Conservation (phyloP, 2,329 filamentous ascomycete species). For the Arthrobotrys iridis region DNA sequence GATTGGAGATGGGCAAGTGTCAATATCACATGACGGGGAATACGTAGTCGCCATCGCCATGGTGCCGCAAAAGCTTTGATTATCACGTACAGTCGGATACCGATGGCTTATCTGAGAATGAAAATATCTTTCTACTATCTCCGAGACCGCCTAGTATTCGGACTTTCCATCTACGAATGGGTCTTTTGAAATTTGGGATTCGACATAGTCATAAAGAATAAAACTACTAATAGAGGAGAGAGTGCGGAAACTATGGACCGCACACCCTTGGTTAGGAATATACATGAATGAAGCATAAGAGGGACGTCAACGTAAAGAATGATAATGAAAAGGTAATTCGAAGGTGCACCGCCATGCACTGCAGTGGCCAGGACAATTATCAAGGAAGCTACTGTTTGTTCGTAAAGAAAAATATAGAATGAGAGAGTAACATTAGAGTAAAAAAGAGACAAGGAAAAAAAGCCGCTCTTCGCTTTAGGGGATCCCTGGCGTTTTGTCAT, state of each 20-base stretch:
- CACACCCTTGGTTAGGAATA: slow-evolving; percentile 8
- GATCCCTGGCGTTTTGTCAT: slow-evolving; percentile 35
- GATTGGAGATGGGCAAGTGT: slow-evolving; percentile 52
- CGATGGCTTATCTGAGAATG: background rate
- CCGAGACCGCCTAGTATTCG: too few relatives aligned
- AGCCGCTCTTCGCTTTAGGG: slow-evolving; percentile 27
- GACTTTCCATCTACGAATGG: too few relatives aligned
- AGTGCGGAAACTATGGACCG: background rate
- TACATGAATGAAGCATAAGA: slow-evolving; percentile 47
- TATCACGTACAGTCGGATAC: too few relatives aligned
- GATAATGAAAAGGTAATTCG: slow-evolving; percentile 11
- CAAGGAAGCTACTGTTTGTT: slow-evolving; percentile 32
- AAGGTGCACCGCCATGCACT: slow-evolving; percentile 31
- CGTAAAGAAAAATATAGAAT: slow-evolving; percentile 22
- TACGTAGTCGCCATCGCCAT: slow-evolving; percentile 58
- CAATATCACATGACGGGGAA: slow-evolving; percentile 58
- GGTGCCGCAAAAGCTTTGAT: slow-evolving; percentile 39
- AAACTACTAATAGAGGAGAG: slow-evolving; percentile 17
- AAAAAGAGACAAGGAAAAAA: background rate
- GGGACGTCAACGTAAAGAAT: slow-evolving; percentile 23
- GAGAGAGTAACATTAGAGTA: slow-evolving; percentile 30
- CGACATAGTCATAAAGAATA: background rate
- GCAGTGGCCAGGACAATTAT: slow-evolving; percentile 39
- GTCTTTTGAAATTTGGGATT: background rate
- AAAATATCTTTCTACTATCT: too few relatives aligned